Evolutionary conservation across 1,139 yeast species (phyloP), one percentile per base, ranked within the genome.

Genomic region (Yamadazyma friedrichii): DNA sequence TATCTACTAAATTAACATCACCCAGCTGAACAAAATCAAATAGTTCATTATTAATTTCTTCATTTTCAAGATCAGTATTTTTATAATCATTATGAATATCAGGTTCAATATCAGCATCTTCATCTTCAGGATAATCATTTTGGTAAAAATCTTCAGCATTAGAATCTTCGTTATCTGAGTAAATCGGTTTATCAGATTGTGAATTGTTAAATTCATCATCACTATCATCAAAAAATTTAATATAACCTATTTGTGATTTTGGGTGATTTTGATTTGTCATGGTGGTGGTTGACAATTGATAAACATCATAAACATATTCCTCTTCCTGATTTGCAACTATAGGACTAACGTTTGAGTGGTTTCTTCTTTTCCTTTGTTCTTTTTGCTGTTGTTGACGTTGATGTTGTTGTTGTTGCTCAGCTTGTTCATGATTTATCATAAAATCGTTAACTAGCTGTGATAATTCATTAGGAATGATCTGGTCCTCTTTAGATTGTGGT

Each of bases 71-170:
- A 55, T 48, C 52, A n/a, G 51, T 49, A 15, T 43, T 50, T 17
- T 39, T 44, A 30, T 46, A 46, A 11, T 50, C 52, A 38, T 43
- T 45, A 40, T 43, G 59, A 42, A 47, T 51, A 44, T 61, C 73
- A 43, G 64, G 74, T 30, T 63, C 73, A 31, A 65, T 70, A 37
- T 62, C 72, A 35, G 72, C 87, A 54, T 85, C 93, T 52, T 88
- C 96, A 55, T 88, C 96, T 41, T 88, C 95, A 0, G 98, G 98
- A 55, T 93, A 93, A 56, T 93, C 98, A 61, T 93, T 93, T 54
- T 82, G 81, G 59, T 93, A 93, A 54, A 82, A 91, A 46, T 87
- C 89, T 62, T 93, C 98, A 11, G 96, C 96, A 47, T 69, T 69
- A 3, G 74, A 67, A 46, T 69, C 75, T 40, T 69, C 75, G 41